Base-by-base conservation (phyloP, 805 yeast genomes). In the Huiozyma naganishii region DNA sequence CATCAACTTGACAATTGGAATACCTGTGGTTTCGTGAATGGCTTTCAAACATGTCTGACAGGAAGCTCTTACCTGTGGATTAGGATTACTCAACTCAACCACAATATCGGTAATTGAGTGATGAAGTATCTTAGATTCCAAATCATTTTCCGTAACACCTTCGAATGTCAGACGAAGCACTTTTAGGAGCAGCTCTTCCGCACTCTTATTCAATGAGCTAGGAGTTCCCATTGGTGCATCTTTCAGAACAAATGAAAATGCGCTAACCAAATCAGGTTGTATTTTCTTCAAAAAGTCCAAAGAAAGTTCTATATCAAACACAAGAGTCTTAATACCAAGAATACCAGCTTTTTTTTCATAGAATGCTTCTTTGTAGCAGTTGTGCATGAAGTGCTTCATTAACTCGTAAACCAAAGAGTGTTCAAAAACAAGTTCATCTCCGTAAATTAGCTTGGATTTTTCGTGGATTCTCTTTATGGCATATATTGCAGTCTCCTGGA, bases 181-280 rank as follows among this genome's bases (percentile, higher is more conserved):
- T 41, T 75, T 72, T 45, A 80, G 62, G 6, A 87, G 78, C 48
- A 92, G 67, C 2, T 72, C 71, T 48, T 78, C 76, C 0, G 97
- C 95, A 45, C 77, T 73, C 2, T 73, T 74, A 35, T 87, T 71
- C 10, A 90, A 95, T 48, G 74, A 78, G 39, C 77, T 72, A 0
- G 97, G 97, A 2, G 90, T 92, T 39, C 89, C 94, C 1, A 79
- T 72, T 0, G 95, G 89, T 0, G 94, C 82, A 55, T 92, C 99
- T 56, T 95, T 76, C 48, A 90, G 68, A 3, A 90, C 95, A 64
- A 88, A 94, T 51, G 90, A 79, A 61, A 92, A 74, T 0, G 96
- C 87, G 39, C 95, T 74, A 2, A 86, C 78, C 32, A 92, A 70
- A 57, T 92, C 97, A 51, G 83, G 73, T 56, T 88, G 95, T 33